Evolutionary conservation across 2,329 filamentous ascomycete genomes (phyloP).

Genomic region (Ceratocystis colombiana): DNA sequence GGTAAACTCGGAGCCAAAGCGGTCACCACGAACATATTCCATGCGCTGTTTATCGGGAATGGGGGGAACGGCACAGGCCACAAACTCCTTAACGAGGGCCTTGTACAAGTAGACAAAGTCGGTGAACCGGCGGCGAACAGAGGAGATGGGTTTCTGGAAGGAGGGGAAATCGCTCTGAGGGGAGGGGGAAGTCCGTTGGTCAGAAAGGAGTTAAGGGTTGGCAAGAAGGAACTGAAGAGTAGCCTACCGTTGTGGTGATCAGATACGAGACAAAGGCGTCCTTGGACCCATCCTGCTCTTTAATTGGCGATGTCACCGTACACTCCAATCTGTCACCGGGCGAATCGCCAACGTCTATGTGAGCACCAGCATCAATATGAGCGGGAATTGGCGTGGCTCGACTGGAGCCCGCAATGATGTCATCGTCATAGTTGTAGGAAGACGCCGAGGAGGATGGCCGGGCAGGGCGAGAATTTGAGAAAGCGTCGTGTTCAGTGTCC

Average conservation of each 20-base stretch:
- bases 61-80: constrained; percentile 84
- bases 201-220: neutral
- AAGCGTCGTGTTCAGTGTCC: constrained; percentile 50
- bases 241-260: constrained; percentile 70
- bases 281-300: constrained; percentile 93
- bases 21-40: constrained; percentile 94
- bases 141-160: constrained; percentile 71
- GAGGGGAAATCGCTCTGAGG: constrained; percentile 80
- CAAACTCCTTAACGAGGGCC: constrained; percentile 75
- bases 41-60: constrained; percentile 98
- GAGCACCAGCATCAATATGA: constrained; percentile 9
- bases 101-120: constrained; percentile 97
- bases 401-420: constrained; percentile 16
- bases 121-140: constrained; percentile 83
- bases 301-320: constrained; percentile 70
- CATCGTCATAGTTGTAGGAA: constrained; percentile 21
- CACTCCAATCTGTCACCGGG: constrained; percentile 60
- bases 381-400: constrained; percentile 10
- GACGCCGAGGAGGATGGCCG: constrained; percentile 17
- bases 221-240: neutral
- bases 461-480: constrained; percentile 23
- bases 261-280: constrained; percentile 94
- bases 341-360: constrained; percentile 23
- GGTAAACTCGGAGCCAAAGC: constrained; percentile 90
- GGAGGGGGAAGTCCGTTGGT: constrained; percentile 18